Evolutionary conservation across 176 grass and related monocot species (phyloP).

Genomic region (Eragrostis nindensis): DNA sequence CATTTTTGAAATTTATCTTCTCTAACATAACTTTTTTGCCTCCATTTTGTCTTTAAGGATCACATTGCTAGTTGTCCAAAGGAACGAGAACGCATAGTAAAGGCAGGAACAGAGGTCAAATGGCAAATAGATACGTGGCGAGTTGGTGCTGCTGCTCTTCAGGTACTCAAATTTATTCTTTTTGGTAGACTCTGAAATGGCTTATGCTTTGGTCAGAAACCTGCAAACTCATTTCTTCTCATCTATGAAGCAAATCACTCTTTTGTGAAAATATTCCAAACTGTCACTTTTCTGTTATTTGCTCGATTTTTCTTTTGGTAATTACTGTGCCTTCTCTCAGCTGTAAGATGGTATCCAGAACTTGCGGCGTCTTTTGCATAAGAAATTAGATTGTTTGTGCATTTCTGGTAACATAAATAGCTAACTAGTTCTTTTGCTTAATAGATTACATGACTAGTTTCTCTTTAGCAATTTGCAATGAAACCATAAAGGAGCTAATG

Average conservation of each 20-base stretch:
- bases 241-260: not conserved
- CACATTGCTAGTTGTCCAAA: constrained; percentile 83
- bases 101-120: constrained; percentile 86
- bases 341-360: not conserved
- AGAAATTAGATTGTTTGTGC: not conserved
- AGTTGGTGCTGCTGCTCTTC: constrained; percentile 92
- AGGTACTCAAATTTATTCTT: constrained; percentile 50
- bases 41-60: constrained; percentile 61
- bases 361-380: not conserved
- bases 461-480: not conserved
- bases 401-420: not conserved
- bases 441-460: not conserved
- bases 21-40: constrained; percentile 15
- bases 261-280: not conserved
- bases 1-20: constrained; percentile 16
- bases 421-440: not conserved
- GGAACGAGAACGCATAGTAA: constrained; percentile 80
- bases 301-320: not conserved
- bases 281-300: not conserved
- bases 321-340: not conserved
- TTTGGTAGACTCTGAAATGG: not conserved
- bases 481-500: not conserved
- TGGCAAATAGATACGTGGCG: constrained; percentile 98
- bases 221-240: not conserved
- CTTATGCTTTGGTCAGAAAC: not conserved